Conservation (phyloP, 2,329 filamentous ascomycete genomes). For the Colletotrichum sp. region DNA sequence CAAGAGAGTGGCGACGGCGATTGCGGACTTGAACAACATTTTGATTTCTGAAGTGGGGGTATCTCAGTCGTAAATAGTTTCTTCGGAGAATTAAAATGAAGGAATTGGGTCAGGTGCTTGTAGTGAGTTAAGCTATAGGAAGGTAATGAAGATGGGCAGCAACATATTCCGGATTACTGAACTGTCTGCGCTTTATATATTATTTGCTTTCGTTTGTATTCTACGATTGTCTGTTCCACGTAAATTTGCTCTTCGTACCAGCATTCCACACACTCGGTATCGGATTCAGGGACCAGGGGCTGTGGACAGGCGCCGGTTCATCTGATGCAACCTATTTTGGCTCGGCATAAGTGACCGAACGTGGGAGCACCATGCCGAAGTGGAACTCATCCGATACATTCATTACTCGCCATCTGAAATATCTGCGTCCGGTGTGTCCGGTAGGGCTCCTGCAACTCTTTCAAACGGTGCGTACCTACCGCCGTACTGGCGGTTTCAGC, state of each 20-base stretch:
- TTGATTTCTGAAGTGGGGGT: background rate
- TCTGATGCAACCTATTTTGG: background rate
- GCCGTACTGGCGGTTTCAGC: background rate
- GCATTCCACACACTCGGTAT: background rate
- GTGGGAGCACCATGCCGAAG: background rate
- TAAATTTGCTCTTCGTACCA: background rate
- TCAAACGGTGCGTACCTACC: background rate
- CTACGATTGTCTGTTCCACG: background rate
- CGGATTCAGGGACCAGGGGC: background rate
- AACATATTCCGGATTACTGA: background rate
- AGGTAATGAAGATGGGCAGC: background rate
- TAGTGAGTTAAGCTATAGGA: background rate
- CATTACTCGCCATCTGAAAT: background rate
- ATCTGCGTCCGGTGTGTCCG: background rate
- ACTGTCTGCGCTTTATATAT: background rate
- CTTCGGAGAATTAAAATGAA: background rate
- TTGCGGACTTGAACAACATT: background rate
- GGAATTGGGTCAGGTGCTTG: background rate
- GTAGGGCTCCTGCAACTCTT: background rate
- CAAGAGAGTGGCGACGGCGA: background rate
- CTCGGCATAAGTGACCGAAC: background rate
- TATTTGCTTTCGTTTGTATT: background rate
- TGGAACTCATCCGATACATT: background rate
- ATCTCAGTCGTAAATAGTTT: background rate
- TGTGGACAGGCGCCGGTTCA: background rate